These are phyloP conservation scores for Eutrema yunnanense DNA, from an alignment of 345 rosid genomes.

Conservation along the genomic window DNA sequence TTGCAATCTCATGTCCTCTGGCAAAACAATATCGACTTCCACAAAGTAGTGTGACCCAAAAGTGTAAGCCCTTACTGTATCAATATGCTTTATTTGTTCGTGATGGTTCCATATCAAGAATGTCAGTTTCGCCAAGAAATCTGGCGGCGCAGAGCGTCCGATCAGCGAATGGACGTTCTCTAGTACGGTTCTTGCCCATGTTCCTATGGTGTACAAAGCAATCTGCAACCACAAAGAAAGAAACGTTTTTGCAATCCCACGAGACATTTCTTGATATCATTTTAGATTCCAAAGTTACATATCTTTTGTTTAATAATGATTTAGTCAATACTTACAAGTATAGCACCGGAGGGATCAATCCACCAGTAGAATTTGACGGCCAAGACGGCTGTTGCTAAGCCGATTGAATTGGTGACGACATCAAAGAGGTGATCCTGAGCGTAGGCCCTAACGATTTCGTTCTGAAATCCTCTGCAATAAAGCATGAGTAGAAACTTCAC, in stretches of 20 bases:
- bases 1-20: conserved; percentile 59
- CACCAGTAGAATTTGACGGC: conserved; percentile 46
- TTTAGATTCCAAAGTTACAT: background rate
- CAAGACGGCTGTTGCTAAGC: conserved; percentile 44
- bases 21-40: conserved; percentile 77
- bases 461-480: conserved; percentile 48
- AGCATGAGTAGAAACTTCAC: conserved; percentile 48
- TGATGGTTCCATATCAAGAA: conserved; percentile 84
- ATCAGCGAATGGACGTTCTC: conserved; percentile 70
- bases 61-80: conserved; percentile 80
- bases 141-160: conserved; percentile 84
- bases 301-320: background rate
- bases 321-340: conserved; percentile 33
- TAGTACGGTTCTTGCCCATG: conserved; percentile 74
- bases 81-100: conserved; percentile 64
- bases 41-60: conserved; percentile 79
- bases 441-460: conserved; percentile 46
- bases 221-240: conserved; percentile 39
- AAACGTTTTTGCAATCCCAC: background rate
- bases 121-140: conserved; percentile 66
- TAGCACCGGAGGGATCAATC: conserved; percentile 60
- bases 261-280: background rate
- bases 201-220: conserved; percentile 61
- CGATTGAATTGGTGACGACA: conserved; percentile 53
- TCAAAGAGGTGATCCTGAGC: conserved; percentile 60